Evolutionary conservation across 176 grass and related monocot species (phyloP).

Genomic region (Stipa capillata): DNA sequence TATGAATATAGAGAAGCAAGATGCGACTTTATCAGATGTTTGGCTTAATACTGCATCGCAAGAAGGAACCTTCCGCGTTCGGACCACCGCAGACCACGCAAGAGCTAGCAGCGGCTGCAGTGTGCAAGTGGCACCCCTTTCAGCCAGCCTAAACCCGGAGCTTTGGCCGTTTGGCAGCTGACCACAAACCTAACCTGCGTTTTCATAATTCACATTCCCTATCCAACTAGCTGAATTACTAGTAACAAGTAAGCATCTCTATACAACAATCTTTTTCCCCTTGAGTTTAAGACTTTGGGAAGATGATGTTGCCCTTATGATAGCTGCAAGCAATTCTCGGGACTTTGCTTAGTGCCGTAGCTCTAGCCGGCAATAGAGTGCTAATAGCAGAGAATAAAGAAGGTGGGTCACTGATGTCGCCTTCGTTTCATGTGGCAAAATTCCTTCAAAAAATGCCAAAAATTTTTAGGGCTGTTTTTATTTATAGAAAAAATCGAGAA

Average conservation of each 20-base stretch:
- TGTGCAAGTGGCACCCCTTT: constrained; percentile 13
- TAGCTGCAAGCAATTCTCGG: background rate
- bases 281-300: background rate
- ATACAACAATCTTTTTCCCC: background rate
- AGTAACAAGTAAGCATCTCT: background rate
- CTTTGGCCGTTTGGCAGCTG: background rate
- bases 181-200: background rate
- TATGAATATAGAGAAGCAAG: background rate
- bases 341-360: background rate
- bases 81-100: background rate
- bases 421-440: background rate
- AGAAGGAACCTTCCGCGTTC: constrained; percentile 6
- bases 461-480: too few relatives aligned
- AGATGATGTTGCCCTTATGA: background rate
- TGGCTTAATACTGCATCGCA: background rate
- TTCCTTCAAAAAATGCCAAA: too few relatives aligned
- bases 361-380: background rate
- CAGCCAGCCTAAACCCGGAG: constrained; percentile 32
- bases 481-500: background rate
- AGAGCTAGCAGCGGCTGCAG: background rate
- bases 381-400: background rate
- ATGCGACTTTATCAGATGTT: background rate
- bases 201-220: background rate
- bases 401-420: background rate
- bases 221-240: background rate